Evolutionary conservation across 495 filamentous ascomycete species (phyloP).

Genomic region (Xylaria flabelliformis): DNA sequence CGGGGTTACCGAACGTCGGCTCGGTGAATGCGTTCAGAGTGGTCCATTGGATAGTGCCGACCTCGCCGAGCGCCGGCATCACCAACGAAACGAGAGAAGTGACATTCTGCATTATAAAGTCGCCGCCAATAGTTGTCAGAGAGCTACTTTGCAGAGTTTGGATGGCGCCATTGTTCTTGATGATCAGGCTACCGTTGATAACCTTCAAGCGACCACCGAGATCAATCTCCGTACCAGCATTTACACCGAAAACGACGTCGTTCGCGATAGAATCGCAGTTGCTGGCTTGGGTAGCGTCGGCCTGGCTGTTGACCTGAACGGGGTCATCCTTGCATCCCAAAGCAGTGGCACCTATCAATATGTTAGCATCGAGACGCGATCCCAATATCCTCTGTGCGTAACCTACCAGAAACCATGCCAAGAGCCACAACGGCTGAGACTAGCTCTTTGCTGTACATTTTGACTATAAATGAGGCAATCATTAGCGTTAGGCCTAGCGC

Average conservation of each 20-base stretch:
- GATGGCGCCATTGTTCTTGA: constrained; percentile 64
- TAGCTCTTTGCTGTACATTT: constrained; percentile 79
- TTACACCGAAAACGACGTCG: constrained; percentile 67
- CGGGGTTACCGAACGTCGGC: constrained; percentile 66
- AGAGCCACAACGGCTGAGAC: constrained; percentile 76
- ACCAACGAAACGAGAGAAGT: constrained; percentile 67
- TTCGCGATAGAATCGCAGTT: constrained; percentile 74
- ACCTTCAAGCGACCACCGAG: constrained; percentile 54
- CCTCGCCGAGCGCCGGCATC: constrained; percentile 35
- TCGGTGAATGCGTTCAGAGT: constrained; percentile 74
- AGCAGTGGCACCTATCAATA: constrained; percentile 41
- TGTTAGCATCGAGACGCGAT: constrained; percentile 23
- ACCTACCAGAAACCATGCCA: constrained; percentile 66
- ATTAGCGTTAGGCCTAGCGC: constrained; percentile 9
- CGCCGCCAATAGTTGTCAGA: constrained; percentile 59
- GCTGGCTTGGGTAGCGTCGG: constrained; percentile 72
- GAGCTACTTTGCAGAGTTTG: constrained; percentile 59
- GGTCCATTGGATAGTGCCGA: constrained; percentile 70
- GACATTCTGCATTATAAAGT: constrained; percentile 62
- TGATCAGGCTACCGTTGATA: constrained; percentile 73
- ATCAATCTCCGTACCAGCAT: constrained; percentile 58
- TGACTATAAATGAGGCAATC: constrained; percentile 46
- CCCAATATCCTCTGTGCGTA: not conserved
- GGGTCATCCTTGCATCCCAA: constrained; percentile 49
- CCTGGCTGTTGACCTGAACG: constrained; percentile 68